Base-by-base conservation (phyloP, 768 basidiomycete species). In the Lentinula lateritia region DNA sequence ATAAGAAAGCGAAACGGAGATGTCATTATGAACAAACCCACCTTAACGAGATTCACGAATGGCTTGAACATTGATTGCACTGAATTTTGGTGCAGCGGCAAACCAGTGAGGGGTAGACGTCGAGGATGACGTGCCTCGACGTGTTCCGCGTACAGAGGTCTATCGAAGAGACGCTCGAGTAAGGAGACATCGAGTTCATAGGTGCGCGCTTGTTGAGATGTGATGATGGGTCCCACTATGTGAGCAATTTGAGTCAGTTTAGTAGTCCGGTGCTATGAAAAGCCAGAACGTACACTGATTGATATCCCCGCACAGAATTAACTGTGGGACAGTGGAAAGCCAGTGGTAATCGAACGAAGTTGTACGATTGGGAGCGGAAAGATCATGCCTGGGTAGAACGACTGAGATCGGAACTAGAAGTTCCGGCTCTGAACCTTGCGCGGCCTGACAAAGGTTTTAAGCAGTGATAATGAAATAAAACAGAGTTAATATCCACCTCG, bases 351-450 rank as follows among this genome's bases (percentile, higher is more conserved):
- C 58, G 35, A 7, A 53, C 13, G 59, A n/a, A 12, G 23, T 46
- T 13, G 48, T 39, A n/a, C 41, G 15, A 39, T 55, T 52, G 39
- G 28, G n/a, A 16, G 23, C 36, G 5, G 52, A 59, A 39, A 54
- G 52, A n/a, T 69, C 66, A 7, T 74, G 70, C 12, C 58, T 63
- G 1, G 69, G 67, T 32, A 77, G 64, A 28, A 82, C 78, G 1
- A 80, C 79, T 6, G 80, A 80, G n/a, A 81, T 80, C 0, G 81
- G 80, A 18, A 82, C 74, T 50, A 78, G 66, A 28, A 82, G 73
- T 62, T 82, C 81, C 8, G 81, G 80, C 64, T 83, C 81, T 12
- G 80, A 79, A 7, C 79, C 80, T 75, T 83, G 80, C 5, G 80
- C 81, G 15, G 81, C 81, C 80, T 82, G 16, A 62, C 39, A n/a